These are phyloP conservation scores for Phytophthora hybrid DNA, from an alignment of 352 stramenopile species.

Conservation along the genomic window DNA sequence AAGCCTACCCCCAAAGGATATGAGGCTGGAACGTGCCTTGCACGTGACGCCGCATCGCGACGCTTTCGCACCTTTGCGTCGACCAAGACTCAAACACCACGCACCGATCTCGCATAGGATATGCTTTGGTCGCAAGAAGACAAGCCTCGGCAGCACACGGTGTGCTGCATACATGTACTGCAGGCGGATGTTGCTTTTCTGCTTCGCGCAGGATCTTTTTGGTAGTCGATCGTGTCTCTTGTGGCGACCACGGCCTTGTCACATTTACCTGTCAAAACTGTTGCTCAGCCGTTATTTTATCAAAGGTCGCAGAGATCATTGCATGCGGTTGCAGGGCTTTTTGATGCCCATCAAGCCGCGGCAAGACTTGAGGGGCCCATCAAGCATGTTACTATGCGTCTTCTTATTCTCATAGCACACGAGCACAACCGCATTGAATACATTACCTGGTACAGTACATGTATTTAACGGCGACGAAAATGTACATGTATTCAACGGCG, in stretches of 20 bases:
- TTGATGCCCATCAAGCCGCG: neutral
- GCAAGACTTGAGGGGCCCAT: no score
- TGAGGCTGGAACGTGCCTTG: no score
- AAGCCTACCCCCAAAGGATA: no score
- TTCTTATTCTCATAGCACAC: no score
- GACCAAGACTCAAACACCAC: neutral
- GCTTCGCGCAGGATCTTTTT: constrained; percentile 28
- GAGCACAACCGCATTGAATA: no score
- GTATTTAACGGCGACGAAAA: neutral
- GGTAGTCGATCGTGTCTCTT: constrained; percentile 31
- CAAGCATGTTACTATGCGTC: no score
- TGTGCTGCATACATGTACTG: no score
- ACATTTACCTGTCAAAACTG: constrained; percentile 14
- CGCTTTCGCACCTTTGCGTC: neutral
- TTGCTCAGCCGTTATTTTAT: neutral
- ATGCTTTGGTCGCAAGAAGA: neutral
- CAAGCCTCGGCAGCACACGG: neutral
- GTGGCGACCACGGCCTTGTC: constrained; percentile 18
- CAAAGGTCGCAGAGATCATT: neutral
- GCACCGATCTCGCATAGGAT: neutral
- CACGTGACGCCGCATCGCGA: no score
- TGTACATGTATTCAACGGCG: neutral
- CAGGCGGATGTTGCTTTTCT: constrained; percentile 20
- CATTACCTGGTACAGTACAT: no score
- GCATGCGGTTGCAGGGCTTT: neutral